These are phyloP conservation scores for Ogataea kodamae DNA, from an alignment of 805 yeast genomes.

Conservation along the genomic window DNA sequence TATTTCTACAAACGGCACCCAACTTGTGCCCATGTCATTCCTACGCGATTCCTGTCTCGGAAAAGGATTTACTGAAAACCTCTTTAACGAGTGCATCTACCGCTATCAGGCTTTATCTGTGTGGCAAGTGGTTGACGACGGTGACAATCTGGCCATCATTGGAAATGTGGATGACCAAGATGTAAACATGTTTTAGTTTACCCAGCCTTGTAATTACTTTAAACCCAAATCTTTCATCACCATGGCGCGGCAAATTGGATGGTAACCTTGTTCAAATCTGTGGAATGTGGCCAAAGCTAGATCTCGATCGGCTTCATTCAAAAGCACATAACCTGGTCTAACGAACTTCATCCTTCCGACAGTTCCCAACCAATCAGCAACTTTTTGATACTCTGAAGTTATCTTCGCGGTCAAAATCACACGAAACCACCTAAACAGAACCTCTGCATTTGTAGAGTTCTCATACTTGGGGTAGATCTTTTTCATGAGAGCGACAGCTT, in stretches of 20 bases:
- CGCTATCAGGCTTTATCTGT: slow-evolving; percentile 71
- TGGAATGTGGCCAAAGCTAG: slow-evolving; percentile 66
- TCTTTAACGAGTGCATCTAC: slow-evolving; percentile 68
- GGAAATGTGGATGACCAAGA: slow-evolving; percentile 39
- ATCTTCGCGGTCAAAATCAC: slow-evolving; percentile 58
- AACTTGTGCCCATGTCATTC: slow-evolving; percentile 40
- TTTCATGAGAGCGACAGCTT: slow-evolving; percentile 33
- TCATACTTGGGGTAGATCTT: slow-evolving; percentile 40
- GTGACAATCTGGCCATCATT: slow-evolving; percentile 57
- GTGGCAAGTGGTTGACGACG: slow-evolving; percentile 74
- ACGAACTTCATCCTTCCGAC: slow-evolving; percentile 95
- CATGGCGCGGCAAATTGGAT: slow-evolving; percentile 79
- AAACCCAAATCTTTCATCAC: slow-evolving; percentile 78
- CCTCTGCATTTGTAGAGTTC: slow-evolving; percentile 70
- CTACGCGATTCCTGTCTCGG: slow-evolving; percentile 65
- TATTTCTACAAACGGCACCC: slow-evolving; percentile 27
- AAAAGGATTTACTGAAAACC: slow-evolving; percentile 80
- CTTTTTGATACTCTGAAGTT: slow-evolving; percentile 40
- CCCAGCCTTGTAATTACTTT: slow-evolving; percentile 10
- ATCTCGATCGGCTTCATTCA: slow-evolving; percentile 59
- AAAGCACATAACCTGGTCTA: slow-evolving; percentile 74
- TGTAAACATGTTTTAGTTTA: slow-evolving; percentile 17
- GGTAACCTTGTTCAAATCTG: slow-evolving; percentile 58
- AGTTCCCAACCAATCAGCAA: slow-evolving; percentile 84
- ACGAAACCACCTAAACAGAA: slow-evolving; percentile 72